A percentile compares a stretch with the other conserved stretches of the same genome.
Conservation (phyloP, 345 rosid species). For the Heritiera littoralis region DNA sequence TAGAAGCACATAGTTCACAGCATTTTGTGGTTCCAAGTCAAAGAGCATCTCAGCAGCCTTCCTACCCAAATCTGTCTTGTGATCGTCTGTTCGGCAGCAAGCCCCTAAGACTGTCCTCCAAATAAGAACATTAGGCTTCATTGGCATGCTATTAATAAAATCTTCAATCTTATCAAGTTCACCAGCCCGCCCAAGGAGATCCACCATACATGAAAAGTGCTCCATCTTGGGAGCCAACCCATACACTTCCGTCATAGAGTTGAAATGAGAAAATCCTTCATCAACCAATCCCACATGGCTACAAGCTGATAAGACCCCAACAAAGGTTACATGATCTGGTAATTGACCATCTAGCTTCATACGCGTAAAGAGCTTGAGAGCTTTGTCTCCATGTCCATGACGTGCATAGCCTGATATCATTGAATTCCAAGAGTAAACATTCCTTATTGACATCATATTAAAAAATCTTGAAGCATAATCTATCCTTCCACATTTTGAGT, state of each 20-base stretch:
- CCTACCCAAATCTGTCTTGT: constrained; percentile 60
- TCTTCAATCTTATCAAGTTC: constrained; percentile 69
- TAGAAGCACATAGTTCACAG: constrained; percentile 82
- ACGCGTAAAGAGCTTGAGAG: constrained; percentile 56
- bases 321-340: constrained; percentile 95
- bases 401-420: constrained; percentile 90
- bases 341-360: constrained; percentile 65
- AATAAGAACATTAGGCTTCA: constrained; percentile 75
- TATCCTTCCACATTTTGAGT: constrained; percentile 90
- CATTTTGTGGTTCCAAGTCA: constrained; percentile 78
- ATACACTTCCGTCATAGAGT: constrained; percentile 61
- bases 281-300: constrained; percentile 83
- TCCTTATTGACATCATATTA: constrained; percentile 62
- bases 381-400: constrained; percentile 78
- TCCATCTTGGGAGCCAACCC: constrained; percentile 68
- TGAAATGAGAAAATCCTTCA: constrained; percentile 71
- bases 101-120: constrained; percentile 95
- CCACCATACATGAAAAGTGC: constrained; percentile 91
- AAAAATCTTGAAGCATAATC: constrained; percentile 86
- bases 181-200: constrained; percentile 88
- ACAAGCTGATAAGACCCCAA: constrained; percentile 90
- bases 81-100: constrained; percentile 67
- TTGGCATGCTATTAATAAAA: constrained; percentile 63
- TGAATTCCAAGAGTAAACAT: constrained; percentile 94
- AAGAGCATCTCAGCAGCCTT: constrained; percentile 81